Evolutionary conservation across 768 basidiomycete genomes (phyloP).

Genomic region (Tulasnella sp.): DNA sequence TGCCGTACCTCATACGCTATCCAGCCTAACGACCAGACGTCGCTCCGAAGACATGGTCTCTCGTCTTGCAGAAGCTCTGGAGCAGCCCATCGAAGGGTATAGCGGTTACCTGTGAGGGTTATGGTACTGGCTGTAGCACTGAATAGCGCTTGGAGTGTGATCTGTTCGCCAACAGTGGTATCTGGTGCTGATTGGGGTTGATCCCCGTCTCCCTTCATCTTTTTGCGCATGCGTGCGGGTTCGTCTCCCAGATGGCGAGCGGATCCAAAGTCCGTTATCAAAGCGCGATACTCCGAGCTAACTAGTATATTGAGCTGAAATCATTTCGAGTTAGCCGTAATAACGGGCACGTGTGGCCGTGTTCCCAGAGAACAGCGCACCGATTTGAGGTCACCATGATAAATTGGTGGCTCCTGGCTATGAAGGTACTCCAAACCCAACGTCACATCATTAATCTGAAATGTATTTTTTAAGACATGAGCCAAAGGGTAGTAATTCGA

Average conservation of each 20-base stretch:
- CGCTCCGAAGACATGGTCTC: neutral
- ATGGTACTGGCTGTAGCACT: neutral
- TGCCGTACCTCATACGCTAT: neutral
- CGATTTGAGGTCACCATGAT: constrained; percentile 1
- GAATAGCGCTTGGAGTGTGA: neutral
- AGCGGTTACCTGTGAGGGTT: neutral
- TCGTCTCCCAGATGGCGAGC: neutral
- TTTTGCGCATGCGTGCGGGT: neutral
- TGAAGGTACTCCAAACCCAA: neutral
- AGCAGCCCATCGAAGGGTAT: neutral
- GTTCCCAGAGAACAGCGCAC: neutral
- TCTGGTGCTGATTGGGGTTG: neutral
- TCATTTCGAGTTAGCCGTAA: neutral
- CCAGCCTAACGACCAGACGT: neutral
- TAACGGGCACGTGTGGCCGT: too few species aligned
- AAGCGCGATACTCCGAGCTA: neutral
- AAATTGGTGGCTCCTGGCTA: neutral
- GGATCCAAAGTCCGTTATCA: neutral
- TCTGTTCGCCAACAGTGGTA: neutral
- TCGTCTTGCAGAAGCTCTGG: neutral
- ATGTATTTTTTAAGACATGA: neutral
- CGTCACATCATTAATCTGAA: neutral
- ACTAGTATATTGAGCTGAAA: neutral
- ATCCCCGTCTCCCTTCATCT: neutral
- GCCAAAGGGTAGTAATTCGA: neutral